Evolutionary conservation across 192 early-diverging fungal species (phyloP).

Genomic region (Spizellomyces sp.): DNA sequence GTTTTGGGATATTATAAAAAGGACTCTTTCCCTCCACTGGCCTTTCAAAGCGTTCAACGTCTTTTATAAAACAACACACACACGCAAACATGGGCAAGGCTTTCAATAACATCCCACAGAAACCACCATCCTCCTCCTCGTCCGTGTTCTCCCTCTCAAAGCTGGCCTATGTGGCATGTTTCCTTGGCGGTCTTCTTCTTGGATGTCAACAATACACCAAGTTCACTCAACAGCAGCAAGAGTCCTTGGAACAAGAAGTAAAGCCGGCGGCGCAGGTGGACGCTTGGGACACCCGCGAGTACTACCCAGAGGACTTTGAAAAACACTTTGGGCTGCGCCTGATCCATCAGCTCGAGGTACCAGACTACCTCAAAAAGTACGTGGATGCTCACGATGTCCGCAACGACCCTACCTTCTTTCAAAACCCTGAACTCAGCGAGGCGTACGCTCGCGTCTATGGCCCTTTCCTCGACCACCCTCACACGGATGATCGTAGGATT

Average conservation of each 20-base stretch:
- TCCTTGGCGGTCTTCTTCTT: neutral
- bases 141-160: neutral
- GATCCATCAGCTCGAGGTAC: conserved; percentile 7
- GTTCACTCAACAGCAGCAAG: neutral
- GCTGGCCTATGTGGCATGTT: neutral
- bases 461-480: conserved; percentile 13
- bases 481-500: conserved; percentile 18
- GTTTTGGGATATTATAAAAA: too few relatives aligned
- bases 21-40: too few relatives aligned
- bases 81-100: neutral
- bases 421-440: conserved; percentile 2
- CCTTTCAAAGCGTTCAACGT: too few relatives aligned
- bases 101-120: neutral
- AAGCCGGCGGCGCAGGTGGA: neutral
- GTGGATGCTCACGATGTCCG: conserved; percentile 23
- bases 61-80: too few relatives aligned
- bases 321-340: conserved; percentile 8
- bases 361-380: conserved; percentile 5
- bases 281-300: conserved; percentile 12
- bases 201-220: neutral
- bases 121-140: neutral
- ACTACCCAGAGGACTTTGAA: conserved; percentile 17
- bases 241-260: neutral
- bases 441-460: conserved; percentile 21
- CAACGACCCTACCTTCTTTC: conserved; percentile 10